Evolutionary conservation across 768 basidiomycete genomes (phyloP).

Genomic region (Tulasnella sp.): DNA sequence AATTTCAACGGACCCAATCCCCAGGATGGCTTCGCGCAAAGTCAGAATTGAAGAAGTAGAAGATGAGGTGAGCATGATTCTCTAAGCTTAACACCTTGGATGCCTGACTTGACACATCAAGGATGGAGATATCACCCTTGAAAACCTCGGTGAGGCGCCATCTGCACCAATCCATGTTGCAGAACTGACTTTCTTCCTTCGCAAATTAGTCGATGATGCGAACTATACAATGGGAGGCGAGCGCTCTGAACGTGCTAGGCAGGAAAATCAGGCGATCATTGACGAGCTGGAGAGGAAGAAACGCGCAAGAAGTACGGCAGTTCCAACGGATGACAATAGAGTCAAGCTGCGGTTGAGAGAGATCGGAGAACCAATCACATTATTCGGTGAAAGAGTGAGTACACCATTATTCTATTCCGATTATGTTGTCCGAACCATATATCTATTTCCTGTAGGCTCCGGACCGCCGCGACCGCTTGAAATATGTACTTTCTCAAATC

Average conservation of each 20-base stretch:
- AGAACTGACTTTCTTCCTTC: background rate
- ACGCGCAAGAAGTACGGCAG: slow-evolving; percentile 83
- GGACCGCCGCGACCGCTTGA: slow-evolving; percentile 90
- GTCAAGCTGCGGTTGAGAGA: slow-evolving; percentile 84
- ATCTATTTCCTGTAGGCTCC: slow-evolving; percentile 52
- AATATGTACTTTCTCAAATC: slow-evolving; percentile 90
- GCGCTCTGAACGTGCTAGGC: slow-evolving; percentile 29
- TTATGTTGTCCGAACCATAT: background rate
- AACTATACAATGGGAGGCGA: slow-evolving; percentile 19
- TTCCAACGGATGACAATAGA: slow-evolving; percentile 92
- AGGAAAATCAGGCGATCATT: slow-evolving; percentile 63
- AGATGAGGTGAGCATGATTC: slow-evolving; percentile 10
- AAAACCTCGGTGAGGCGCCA: slow-evolving; percentile 7
- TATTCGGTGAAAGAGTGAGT: slow-evolving; percentile 94
- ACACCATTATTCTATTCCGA: slow-evolving; percentile 8
- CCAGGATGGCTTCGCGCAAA: slow-evolving; percentile 6
- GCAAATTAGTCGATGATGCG: slow-evolving; percentile 17
- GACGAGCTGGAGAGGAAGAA: slow-evolving; percentile 98
- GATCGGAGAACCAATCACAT: slow-evolving; percentile 92
- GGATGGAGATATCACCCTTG: slow-evolving; percentile 15
- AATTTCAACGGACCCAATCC: slow-evolving; percentile 5
- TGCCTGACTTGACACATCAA: background rate
- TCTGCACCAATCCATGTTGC: background rate
- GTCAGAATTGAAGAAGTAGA: slow-evolving; percentile 12
- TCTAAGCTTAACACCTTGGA: background rate